phyloP scores from a whole-genome alignment of 495 filamentous ascomycete genomes.

The Hypoxylon lenormandii region DNA sequence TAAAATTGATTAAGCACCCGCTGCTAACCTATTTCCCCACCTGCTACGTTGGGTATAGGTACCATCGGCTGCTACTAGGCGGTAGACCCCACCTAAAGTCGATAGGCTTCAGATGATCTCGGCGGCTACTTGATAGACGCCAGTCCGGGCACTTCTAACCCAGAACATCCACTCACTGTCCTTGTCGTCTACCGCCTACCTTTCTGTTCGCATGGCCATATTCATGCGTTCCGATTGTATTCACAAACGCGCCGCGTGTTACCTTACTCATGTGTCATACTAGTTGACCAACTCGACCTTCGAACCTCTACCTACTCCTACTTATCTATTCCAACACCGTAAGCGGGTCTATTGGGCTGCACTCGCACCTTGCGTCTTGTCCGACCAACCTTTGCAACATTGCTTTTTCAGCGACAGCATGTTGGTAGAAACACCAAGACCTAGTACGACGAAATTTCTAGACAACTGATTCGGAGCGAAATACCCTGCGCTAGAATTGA shows the following conservation, averaged over 20 bases:
- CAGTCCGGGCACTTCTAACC: conserved; percentile 27
- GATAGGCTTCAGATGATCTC: neutral
- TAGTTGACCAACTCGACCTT: conserved; percentile 14
- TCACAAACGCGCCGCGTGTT: conserved; percentile 46
- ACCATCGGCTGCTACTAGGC: too few relatives aligned
- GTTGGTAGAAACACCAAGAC: conserved; percentile 27
- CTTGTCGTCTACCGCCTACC: neutral
- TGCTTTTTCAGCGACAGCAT: conserved; percentile 44
- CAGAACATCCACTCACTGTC: neutral
- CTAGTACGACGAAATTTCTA: conserved; percentile 15
- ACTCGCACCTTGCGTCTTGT: conserved; percentile 11
- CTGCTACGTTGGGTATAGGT: too few relatives aligned
- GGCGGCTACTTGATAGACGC: conserved; percentile 42
- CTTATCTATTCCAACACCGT: conserved; percentile 7
- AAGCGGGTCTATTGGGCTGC: conserved; percentile 24
- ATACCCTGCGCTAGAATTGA: conserved; percentile 14
- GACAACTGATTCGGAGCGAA: conserved; percentile 19
- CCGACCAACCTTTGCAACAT: conserved; percentile 15
- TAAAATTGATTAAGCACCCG: too few relatives aligned
- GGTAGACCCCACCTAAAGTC: neutral
- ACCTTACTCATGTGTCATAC: conserved; percentile 43
- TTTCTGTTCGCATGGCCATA: conserved; percentile 34
- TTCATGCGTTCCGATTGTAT: conserved; percentile 38
- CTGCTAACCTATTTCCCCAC: too few relatives aligned
- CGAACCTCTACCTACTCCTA: neutral